phyloP scores from a whole-genome alignment of 306 rosid species.

The Myrica gale region DNA sequence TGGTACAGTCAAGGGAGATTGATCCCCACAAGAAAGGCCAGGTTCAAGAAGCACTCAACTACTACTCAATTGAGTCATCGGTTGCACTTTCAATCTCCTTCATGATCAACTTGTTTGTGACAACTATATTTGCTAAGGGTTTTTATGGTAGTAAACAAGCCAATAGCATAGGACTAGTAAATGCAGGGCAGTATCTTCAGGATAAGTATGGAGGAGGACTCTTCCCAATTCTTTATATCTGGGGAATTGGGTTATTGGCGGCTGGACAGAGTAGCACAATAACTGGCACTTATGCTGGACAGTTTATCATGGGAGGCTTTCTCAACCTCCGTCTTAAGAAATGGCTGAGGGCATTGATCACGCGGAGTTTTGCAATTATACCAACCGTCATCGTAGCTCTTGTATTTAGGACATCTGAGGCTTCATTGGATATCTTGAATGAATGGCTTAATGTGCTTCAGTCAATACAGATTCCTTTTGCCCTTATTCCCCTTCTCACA shows the following conservation, averaged over 20 bases:
- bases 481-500: conserved; percentile 82
- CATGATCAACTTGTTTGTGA: conserved; percentile 74
- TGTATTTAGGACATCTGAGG: conserved; percentile 68
- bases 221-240: conserved; percentile 80
- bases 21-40: conserved; percentile 60
- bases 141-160: conserved; percentile 71
- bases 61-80: conserved; percentile 73
- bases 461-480: conserved; percentile 90
- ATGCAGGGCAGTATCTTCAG: conserved; percentile 83
- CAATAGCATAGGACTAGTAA: conserved; percentile 66
- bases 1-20: conserved; percentile 79
- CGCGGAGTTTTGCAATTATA: conserved; percentile 80
- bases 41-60: conserved; percentile 87
- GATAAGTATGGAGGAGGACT: conserved; percentile 78
- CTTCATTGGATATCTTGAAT: conserved; percentile 67
- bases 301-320: conserved; percentile 95
- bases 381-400: conserved; percentile 80
- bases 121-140: conserved; percentile 78
- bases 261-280: conserved; percentile 94
- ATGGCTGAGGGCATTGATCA: conserved; percentile 86
- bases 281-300: conserved; percentile 91
- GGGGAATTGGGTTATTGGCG: conserved; percentile 88
- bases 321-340: conserved; percentile 83
- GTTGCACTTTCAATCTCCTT: conserved; percentile 70
- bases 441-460: conserved; percentile 96